Evolutionary conservation across 2,329 filamentous ascomycete species (phyloP), one percentile per base, ranked within the genome.

Genomic region (Fusarium sp.): DNA sequence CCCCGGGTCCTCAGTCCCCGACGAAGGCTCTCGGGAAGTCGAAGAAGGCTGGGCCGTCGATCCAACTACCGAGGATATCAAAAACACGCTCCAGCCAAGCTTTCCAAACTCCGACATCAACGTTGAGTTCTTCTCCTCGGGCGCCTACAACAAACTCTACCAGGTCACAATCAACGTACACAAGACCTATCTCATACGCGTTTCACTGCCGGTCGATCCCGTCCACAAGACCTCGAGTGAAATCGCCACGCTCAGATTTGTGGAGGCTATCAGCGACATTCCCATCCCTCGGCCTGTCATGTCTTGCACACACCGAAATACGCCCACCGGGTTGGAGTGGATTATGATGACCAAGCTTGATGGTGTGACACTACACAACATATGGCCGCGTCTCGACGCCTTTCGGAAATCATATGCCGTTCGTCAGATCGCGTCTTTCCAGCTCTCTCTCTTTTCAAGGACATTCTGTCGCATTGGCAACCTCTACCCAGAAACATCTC

Each of bases 291-390:
- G 2, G 9, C 30, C 30, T 6, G 14, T 82, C 6, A 24, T 79
- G 41, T 80, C 73, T 30, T 68, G 74, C 26, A 73, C 61, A 9
- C 60, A 55, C 14, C 46, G 24, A 24, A 5, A 75, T 1, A 80
- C 79, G 20, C 59, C 74, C 5, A 68, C 82, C 30, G 77, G 77
- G 0, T 80, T 77, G 17, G 79, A 82, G 68, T 83, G 79, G 79
- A 81, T 82, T 17, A 50, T 81, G 11, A 79, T 82, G 76, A 72
- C 72, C 13, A 71, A 66, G 22, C 50, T 80, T 19, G 44, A 51
- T 1, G 79, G 77, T 1, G 61, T 30, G 4, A 71, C 62, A 7
- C 73, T 82, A 55, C 54, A 73, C 1, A 71, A 37, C 71, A 74
- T 20, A 64, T 78, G 61, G 68, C 68, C 13, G 57, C 76, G 43